Evolutionary conservation across 2,329 filamentous ascomycete species (phyloP).

Genomic region (Aschersonia sp.): DNA sequence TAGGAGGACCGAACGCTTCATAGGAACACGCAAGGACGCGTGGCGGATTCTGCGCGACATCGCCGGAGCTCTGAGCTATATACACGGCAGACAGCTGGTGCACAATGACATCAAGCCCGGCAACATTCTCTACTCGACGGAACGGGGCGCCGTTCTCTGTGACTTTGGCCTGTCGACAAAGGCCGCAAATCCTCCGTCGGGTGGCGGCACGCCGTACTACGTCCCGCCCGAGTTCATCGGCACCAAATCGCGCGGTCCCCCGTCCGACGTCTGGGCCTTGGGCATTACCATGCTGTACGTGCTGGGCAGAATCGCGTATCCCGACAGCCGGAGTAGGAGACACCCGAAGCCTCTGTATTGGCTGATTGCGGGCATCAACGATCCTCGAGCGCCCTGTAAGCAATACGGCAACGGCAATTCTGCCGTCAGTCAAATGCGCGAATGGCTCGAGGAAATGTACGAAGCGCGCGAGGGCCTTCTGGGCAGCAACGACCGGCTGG

Average conservation of each 20-base stretch:
- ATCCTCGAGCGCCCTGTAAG: conserved; percentile 14
- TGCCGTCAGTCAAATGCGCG: conserved; percentile 37
- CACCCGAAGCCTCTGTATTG: conserved; percentile 39
- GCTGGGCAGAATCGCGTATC: conserved; percentile 38
- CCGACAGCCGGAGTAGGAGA: conserved; percentile 33
- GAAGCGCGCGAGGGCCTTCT: conserved; percentile 28
- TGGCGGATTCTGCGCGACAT: conserved; percentile 39
- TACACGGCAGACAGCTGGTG: conserved; percentile 36
- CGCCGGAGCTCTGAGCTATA: conserved; percentile 36
- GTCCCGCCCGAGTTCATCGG: conserved; percentile 47
- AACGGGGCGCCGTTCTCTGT: conserved; percentile 43
- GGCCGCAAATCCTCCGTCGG: conserved; percentile 27
- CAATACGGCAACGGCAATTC: conserved; percentile 21
- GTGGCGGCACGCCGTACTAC: conserved; percentile 46
- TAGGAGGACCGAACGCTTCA: conserved; percentile 30
- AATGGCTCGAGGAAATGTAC: conserved; percentile 39
- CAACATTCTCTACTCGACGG: conserved; percentile 44
- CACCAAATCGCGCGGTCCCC: conserved; percentile 33
- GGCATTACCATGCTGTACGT: conserved; percentile 48
- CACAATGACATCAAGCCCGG: conserved; percentile 51
- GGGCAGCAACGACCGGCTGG: conserved; percentile 30
- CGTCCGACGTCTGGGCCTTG: conserved; percentile 45
- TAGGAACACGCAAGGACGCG: conserved; percentile 33
- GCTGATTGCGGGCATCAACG: conserved; percentile 42
- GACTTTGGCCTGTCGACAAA: conserved; percentile 43